Evolutionary conservation across 2,329 filamentous ascomycete genomes (phyloP).

Genomic region (Penicillium sp.): DNA sequence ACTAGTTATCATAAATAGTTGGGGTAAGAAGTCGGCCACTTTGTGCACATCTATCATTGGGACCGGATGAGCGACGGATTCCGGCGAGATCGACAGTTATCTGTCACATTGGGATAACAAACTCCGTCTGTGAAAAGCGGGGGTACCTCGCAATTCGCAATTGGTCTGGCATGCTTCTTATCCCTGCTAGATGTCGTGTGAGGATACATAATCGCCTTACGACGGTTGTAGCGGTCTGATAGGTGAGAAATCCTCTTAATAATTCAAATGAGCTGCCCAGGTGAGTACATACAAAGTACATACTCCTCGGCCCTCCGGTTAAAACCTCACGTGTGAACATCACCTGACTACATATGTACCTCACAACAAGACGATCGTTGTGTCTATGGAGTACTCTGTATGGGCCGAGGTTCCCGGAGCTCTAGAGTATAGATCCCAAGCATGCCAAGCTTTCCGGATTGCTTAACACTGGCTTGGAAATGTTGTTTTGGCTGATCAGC

Average conservation of each 20-base stretch:
- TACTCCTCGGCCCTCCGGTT: neutral
- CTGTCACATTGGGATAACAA: neutral
- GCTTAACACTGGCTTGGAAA: neutral
- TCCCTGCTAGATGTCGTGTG: constrained; percentile 1
- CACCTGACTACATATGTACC: neutral
- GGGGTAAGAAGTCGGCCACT: neutral
- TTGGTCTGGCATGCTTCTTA: neutral
- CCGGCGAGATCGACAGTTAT: constrained; percentile 7
- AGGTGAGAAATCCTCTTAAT: neutral
- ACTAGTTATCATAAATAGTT: neutral
- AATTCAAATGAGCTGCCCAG: neutral
- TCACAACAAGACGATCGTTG: neutral
- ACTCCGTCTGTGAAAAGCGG: neutral
- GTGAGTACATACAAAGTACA: too few species aligned
- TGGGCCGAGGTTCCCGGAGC: neutral
- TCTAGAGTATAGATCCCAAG: neutral
- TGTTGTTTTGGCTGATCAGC: neutral
- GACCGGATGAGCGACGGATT: constrained; percentile 9
- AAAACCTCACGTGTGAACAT: neutral
- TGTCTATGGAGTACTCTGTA: neutral
- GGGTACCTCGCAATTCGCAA: neutral
- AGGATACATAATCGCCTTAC: neutral
- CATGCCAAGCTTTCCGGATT: neutral
- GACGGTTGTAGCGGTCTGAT: neutral
- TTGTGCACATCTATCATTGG: neutral